Percentiles rank a stretch among this genome's conserved stretches.
These are phyloP conservation scores for Boletales sp. DNA, from an alignment of 768 basidiomycete genomes.

Conservation along the genomic window DNA sequence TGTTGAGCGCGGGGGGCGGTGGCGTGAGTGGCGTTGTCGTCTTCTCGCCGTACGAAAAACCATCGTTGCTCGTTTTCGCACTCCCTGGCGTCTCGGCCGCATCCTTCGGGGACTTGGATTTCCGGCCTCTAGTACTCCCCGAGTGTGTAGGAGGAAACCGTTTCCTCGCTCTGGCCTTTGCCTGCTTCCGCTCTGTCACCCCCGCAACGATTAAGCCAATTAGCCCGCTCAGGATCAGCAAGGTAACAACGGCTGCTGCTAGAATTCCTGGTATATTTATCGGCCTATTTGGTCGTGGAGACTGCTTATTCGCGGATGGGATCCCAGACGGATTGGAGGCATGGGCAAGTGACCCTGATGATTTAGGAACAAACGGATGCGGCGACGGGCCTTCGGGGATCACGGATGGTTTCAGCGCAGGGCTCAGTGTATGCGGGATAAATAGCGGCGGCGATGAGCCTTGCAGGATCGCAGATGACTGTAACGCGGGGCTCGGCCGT, in stretches of 20 bases:
- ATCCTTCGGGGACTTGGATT: conserved; percentile 2
- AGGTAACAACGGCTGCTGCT: conserved; percentile 18
- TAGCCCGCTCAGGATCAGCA: conserved; percentile 27
- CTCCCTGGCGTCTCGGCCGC: neutral
- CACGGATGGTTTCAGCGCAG: no score
- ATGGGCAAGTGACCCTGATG: no score
- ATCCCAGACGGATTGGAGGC: neutral
- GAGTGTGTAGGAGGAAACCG: neutral
- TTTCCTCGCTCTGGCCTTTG: neutral
- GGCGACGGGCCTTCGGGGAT: no score
- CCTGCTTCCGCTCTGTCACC: conserved; percentile 20
- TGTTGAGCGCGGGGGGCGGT: conserved; percentile 12
- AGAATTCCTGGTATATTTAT: conserved; percentile 16
- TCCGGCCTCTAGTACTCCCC: conserved; percentile 1
- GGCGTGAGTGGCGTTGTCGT: conserved; percentile 8
- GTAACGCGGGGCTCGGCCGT: conserved; percentile 4
- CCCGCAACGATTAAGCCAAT: conserved; percentile 27
- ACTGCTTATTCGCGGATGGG: neutral
- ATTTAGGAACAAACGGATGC: no score
- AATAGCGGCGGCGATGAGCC: conserved; percentile 1
- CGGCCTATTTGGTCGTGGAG: neutral
- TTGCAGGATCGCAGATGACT: conserved; percentile 8
- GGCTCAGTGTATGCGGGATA: no score
- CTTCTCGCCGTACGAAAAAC: conserved; percentile 12
- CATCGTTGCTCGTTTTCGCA: neutral